Base-by-base conservation (phyloP, 129 eudicot genomes). In the Flaveria ramosissima region DNA sequence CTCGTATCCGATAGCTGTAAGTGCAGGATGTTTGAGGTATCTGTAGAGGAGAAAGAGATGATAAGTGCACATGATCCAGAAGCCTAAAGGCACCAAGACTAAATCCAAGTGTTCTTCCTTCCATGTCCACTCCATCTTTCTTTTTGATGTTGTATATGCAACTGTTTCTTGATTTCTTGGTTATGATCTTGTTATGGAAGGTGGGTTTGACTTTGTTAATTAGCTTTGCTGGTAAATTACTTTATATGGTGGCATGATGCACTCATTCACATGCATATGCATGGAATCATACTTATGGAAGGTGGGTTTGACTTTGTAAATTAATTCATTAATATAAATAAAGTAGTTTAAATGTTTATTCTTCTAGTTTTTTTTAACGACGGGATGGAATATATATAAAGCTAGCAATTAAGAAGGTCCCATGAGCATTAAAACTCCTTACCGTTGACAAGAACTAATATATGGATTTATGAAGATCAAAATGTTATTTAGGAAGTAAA, bases 1-100 rank as follows among this genome's bases (percentile, higher is more conserved):
- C 50, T 93, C 95, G 43, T 61, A 87, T 64, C 96, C 96, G 60
- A 88, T 56, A 15, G 85, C 82, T 0, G 95, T 93, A 24, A 79
- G 51, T 24, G 81, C 24, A 8, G 92, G 90, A 12, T 30, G 55
- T 14, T 70, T 83, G 52, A 84, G 80, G 84, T 80, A 88, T 80
- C 84, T 83, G 79, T 83, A 83, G 72, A 93, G 89, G 69, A 90
- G 90, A 51, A 83, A 78, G 61, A 93, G 86, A 80, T 93, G 96
- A 74, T 93, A 93, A 21, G 68, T 77, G 59, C 85, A 78, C 92
- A 93, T 81, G 80, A 93, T 62, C 17, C 83, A 70, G 12, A 93
- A 19, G 32, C 96, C 90, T 24, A 71, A 8, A 16, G 98, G 98
- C 61, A 93, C 95, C 43, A 93, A 55, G 23, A 90, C 56, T 45